Evolutionary conservation across 108 stramenopile genomes (phyloP), one percentile per base, ranked within the genome.

Genomic region (Stephanodiscus minutulus): DNA sequence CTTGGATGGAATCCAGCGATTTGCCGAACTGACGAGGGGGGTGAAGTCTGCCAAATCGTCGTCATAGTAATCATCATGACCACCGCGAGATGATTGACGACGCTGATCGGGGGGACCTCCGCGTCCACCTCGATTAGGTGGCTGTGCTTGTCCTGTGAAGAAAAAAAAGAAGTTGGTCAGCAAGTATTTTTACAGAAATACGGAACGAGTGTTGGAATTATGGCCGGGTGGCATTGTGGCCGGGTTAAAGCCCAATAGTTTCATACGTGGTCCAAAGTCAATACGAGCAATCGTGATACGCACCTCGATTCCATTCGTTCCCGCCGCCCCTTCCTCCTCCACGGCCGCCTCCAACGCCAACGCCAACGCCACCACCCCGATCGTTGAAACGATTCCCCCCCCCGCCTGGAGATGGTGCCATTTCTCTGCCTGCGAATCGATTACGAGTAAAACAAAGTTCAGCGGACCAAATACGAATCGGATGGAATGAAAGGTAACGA

Each of bases 1-100:
- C 79, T 90, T 88, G 46, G 66, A 57, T 0, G 93, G 93, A 53
- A 77, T 72, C 93, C 93, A 94, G 5, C 87, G 82, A 68, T 91
- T 91, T 18, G 74, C 82, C 10, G 85, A 81, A 54, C 86, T 84
- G 46, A 78, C 69, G 7, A 94, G 69, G 0, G 89, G 89, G 29
- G 58, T 82, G 25, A 88, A 87, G 31, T 86, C 83, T 25, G 73
- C 82, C 69, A 87, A 87, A 68, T 74, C 52, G 3, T 71, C 62
- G 22, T 46, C 49, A 36, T 36, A 44, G 47, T 61, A 64, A 7
- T 72, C 22, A 22, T 72, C 41, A 0, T 72, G 50, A 24, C 50
- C 18, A 60, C 55, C 48, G 13, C 29, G 72, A n/a, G 20, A 20
- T 24, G 39, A 31, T 49, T 47, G 53, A 12, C 39, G 61, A 35